A percentile compares a stretch with the other conserved stretches of the same genome.
phyloP scores from a whole-genome alignment of 768 basidiomycete genomes.

The Gymnopilus dilepis region DNA sequence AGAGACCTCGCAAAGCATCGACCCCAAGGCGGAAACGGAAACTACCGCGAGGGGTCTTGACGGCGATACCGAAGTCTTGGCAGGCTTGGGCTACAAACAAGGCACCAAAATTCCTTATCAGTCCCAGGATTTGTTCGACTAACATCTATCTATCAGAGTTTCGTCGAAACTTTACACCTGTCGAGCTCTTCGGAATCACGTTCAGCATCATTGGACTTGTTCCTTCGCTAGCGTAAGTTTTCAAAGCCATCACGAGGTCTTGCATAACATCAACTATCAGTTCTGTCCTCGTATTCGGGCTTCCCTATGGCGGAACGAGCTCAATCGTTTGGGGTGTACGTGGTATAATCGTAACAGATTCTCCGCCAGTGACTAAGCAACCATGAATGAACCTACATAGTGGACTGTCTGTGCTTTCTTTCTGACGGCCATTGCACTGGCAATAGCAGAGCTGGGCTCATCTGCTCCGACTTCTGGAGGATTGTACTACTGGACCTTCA shows the following conservation, averaged over 20 bases:
- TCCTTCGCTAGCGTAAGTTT: conserved; percentile 59
- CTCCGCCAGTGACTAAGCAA: not conserved
- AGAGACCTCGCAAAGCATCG: not conserved
- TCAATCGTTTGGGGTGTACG: conserved; percentile 68
- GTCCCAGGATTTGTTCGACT: not conserved
- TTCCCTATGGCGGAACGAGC: conserved; percentile 67
- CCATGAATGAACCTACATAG: conserved; percentile 29
- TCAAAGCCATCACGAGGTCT: too few species aligned
- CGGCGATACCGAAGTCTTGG: conserved; percentile 45
- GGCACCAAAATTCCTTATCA: not conserved
- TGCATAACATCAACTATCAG: not conserved
- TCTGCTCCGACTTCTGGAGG: conserved; percentile 71
- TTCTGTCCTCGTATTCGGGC: conserved; percentile 51
- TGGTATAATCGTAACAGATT: conserved; percentile 8
- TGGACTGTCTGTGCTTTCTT: conserved; percentile 66
- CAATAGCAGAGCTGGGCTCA: conserved; percentile 70
- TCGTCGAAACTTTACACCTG: conserved; percentile 47
- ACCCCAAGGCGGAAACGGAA: not conserved
- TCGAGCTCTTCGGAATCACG: conserved; percentile 61
- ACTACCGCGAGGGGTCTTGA: not conserved
- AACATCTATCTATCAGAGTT: conserved; percentile 37
- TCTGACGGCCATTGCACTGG: conserved; percentile 61
- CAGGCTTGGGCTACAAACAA: conserved; percentile 54
- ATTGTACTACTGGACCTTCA: conserved; percentile 53
- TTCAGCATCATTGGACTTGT: conserved; percentile 68